Conservation (phyloP, 148 eudicot genomes). For the Heliosperma pusillum region DNA sequence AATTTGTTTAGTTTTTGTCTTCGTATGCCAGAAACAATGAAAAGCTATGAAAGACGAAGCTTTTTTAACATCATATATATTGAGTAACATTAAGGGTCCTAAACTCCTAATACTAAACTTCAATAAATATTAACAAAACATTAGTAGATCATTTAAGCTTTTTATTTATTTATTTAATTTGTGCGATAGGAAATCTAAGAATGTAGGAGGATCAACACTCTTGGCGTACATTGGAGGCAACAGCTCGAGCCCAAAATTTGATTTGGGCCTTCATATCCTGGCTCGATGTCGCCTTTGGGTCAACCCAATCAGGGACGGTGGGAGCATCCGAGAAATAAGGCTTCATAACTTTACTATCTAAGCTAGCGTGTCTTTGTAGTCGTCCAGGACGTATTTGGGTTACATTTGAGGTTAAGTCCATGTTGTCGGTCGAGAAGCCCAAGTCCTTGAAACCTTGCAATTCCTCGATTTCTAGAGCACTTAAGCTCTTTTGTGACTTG, state of each 20-base stretch:
- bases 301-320: conserved; percentile 21
- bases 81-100: too few species aligned
- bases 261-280: conserved; percentile 75
- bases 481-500: conserved; percentile 33
- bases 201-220: conserved; percentile 28
- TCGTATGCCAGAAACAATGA: too few species aligned
- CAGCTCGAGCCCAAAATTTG: conserved; percentile 91
- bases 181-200: too few species aligned
- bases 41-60: too few species aligned
- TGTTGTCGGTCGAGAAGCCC: conserved; percentile 34
- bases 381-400: conserved; percentile 26
- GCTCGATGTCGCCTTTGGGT: conserved; percentile 24
- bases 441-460: conserved; percentile 37
- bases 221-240: conserved; percentile 71
- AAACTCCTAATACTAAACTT: too few species aligned
- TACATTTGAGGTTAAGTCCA: conserved; percentile 25
- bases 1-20: too few species aligned
- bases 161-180: too few species aligned
- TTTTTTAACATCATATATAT: too few species aligned
- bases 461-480: conserved; percentile 31
- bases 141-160: neutral
- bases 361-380: conserved; percentile 33
- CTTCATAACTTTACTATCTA: conserved; percentile 24
- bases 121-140: neutral
- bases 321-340: conserved; percentile 34